phyloP scores from a whole-genome alignment of 208 protist genomes.

The Acanthamoeba culbertsoni region DNA sequence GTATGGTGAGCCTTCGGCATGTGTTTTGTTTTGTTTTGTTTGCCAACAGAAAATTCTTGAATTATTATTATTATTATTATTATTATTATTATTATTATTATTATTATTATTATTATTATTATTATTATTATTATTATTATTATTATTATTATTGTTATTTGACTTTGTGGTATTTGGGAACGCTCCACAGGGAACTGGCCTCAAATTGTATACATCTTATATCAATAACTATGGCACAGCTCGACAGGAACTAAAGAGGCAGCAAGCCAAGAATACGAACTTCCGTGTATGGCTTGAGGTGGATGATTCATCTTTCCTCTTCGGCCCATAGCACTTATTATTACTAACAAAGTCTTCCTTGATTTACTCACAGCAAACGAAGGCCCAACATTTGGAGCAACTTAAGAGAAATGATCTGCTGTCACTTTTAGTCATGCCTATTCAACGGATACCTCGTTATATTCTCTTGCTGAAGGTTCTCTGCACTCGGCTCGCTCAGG shows the following conservation, averaged over 20 bases:
- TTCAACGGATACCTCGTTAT: conserved; percentile 52
- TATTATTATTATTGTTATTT: not conserved
- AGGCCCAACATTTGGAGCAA: conserved; percentile 4
- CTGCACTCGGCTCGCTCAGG: no score
- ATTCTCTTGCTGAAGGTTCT: conserved; percentile 41
- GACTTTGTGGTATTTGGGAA: not conserved
- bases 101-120: not conserved
- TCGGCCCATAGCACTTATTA: not conserved
- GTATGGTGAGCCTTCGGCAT: not conserved
- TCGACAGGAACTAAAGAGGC: not conserved
- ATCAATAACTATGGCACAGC: conserved; percentile 48
- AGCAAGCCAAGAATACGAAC: not conserved
- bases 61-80: not conserved
- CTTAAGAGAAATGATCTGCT: conserved; percentile 27
- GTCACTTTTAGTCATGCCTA: conserved; percentile 43
- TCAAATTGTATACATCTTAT: conserved; percentile 49
- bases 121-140: not conserved
- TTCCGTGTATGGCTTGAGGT: conserved; percentile 47
- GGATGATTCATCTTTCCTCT: not conserved
- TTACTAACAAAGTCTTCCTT: not conserved
- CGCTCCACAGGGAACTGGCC: not conserved
- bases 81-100: not conserved
- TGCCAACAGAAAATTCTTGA: not conserved
- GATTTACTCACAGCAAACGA: conserved; percentile 5
- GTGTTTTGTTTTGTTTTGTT: not conserved